Base-by-base conservation (phyloP, 73 alveolate species). In the Blepharisma japonicum region DNA sequence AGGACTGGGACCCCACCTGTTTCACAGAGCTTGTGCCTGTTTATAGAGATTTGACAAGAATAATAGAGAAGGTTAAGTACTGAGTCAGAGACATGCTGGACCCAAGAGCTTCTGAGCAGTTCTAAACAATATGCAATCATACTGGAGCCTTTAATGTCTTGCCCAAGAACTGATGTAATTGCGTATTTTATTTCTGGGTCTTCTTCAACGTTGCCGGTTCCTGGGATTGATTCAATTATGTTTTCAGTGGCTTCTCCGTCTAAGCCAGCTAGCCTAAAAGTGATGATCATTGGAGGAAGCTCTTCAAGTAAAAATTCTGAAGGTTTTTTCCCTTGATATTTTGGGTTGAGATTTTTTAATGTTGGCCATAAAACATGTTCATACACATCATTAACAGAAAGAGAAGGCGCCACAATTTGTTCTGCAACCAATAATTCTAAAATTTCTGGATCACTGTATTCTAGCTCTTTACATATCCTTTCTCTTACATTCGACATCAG, bases 221-320 rank as follows among this genome's bases (percentile, higher is more conserved):
- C 92, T 8, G 77, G 78, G n/a, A 85, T 55, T 20, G 56, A n/a
- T 20, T 85, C 92, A 1, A 85, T 85, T 38, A 86, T 53, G 49
- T 85, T 85, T 51, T 85, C 92, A 7, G 88, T 81, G 7, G 92
- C 92, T 55, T 85, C 92, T 49, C 92, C 92, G 77, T 85, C 92
- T 6, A 85, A 70, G 8, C 92, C 92, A 54, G 83, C 83, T 25
- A 85, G 82, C 55, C 92, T 51, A 53, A 47, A 85, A 6, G 81
- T 81, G 25, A 85, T 80, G 77, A 21, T 56, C 89, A 82, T 82
- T 46, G 81, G 85, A 6, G 68, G 20, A 6, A 80, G 81, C 42
- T 77, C 70, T 45, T 80, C 79, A 6, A 74, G 71, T 2, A 82
- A 82, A 4, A 53, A 71, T 20, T 71, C 85, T 6, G 68, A 68